A percentile compares a stretch with the other conserved stretches of the same genome.
Conservation (phyloP, 352 stramenopile species). For the Pythium graminicola region DNA sequence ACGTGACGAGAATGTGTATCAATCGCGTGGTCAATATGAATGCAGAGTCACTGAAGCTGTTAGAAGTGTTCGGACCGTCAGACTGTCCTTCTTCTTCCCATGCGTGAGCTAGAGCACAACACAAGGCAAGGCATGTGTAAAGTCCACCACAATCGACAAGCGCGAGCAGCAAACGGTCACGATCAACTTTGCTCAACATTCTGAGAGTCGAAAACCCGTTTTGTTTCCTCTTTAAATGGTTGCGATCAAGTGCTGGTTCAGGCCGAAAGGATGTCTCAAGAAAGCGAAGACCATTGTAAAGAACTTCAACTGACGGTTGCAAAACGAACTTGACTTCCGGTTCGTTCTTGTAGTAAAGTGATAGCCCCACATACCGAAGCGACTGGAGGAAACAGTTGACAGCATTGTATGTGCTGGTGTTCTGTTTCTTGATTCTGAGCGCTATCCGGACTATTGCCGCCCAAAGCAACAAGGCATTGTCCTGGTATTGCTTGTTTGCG, state of each 20-base stretch:
- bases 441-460: conserved; percentile 28
- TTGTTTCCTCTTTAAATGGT: background rate
- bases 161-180: conserved; percentile 28
- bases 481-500: conserved; percentile 27
- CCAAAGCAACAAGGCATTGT: conserved; percentile 36
- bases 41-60: conserved; percentile 8
- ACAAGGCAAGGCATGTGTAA: conserved; percentile 35
- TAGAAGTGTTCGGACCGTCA: background rate
- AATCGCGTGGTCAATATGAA: conserved; percentile 14
- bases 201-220: background rate
- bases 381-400: conserved; percentile 52
- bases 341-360: conserved; percentile 32
- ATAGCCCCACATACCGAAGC: conserved; percentile 38
- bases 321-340: conserved; percentile 23
- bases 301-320: conserved; percentile 18
- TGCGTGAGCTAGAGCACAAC: conserved; percentile 24
- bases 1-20: conserved; percentile 19
- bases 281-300: conserved; percentile 24
- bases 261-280: conserved; percentile 19
- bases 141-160: conserved; percentile 39
- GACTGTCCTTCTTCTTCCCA: background rate
- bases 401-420: conserved; percentile 33
- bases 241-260: background rate
- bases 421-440: conserved; percentile 30
- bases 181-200: conserved; percentile 6